Conservation (phyloP, 2,329 filamentous ascomycete species). For the Ascochyta lentis region DNA sequence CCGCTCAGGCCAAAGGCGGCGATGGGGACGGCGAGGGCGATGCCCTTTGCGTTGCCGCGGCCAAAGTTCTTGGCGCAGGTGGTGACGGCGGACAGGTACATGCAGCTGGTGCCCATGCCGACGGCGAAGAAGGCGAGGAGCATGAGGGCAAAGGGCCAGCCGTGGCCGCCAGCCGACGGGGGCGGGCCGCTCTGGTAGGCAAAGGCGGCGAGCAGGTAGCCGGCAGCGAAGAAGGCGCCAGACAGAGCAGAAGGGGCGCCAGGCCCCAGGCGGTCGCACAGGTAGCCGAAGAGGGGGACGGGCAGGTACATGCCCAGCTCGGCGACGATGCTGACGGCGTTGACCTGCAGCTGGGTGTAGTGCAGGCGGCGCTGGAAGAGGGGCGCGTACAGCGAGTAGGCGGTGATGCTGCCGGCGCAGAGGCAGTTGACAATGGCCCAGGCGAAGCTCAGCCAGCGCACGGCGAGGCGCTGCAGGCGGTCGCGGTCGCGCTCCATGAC, state of each 20-base stretch:
- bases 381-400: conserved; percentile 92
- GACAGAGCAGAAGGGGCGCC: conserved; percentile 76
- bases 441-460: conserved; percentile 63
- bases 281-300: conserved; percentile 86
- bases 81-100: conserved; percentile 91
- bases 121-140: conserved; percentile 82
- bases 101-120: conserved; percentile 81
- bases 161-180: conserved; percentile 57
- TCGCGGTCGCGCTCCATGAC: conserved; percentile 64
- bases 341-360: conserved; percentile 92
- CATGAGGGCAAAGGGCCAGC: conserved; percentile 83
- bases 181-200: conserved; percentile 71
- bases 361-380: conserved; percentile 84
- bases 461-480: conserved; percentile 60
- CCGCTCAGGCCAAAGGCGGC: conserved; percentile 91
- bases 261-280: conserved; percentile 88
- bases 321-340: conserved; percentile 84
- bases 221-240: conserved; percentile 75
- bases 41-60: conserved; percentile 81
- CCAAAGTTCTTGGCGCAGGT: conserved; percentile 99
- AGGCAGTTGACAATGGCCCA: conserved; percentile 71
- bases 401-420: conserved; percentile 88
- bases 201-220: conserved; percentile 83
- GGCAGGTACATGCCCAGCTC: conserved; percentile 90
- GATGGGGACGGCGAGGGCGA: conserved; percentile 89